Percentiles rank a stretch among this genome's conserved stretches.
Conservation (phyloP, 2,329 filamentous ascomycete genomes). For the Colletotrichum costaricense region DNA sequence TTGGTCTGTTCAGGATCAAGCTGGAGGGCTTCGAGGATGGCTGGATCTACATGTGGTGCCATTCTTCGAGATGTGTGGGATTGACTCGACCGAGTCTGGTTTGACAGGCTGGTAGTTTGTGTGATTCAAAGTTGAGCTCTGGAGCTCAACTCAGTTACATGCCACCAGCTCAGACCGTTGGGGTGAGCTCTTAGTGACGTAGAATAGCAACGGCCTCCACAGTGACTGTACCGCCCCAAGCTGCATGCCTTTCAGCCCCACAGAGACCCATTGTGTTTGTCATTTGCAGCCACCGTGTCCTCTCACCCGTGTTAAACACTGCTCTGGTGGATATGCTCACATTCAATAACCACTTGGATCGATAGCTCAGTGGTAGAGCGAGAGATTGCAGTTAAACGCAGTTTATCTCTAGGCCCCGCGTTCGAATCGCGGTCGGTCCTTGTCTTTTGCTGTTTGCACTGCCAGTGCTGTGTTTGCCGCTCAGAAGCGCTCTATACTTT, state of each 20-base stretch:
- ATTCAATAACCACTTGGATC: conserved; percentile 15
- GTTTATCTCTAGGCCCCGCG: conserved; percentile 35
- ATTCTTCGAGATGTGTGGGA: background rate
- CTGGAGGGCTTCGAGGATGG: conserved; percentile 69
- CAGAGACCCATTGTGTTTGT: background rate
- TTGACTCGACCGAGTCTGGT: background rate
- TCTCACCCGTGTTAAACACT: background rate
- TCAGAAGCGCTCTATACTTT: too few relatives aligned
- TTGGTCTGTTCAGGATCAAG: conserved; percentile 66
- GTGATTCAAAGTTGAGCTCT: background rate
- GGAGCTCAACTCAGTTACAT: conserved; percentile 5
- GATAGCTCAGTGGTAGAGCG: conserved; percentile 37
- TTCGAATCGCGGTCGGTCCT: conserved; percentile 37
- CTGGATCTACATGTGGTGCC: conserved; percentile 65
- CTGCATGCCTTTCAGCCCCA: conserved; percentile 15
- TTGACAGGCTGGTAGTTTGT: background rate
- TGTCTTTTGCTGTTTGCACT: background rate
- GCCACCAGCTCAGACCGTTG: background rate
- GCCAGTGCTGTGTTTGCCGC: background rate
- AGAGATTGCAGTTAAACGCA: conserved; percentile 33
- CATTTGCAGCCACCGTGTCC: conserved; percentile 14
- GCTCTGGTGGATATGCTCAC: rapidly evolving
- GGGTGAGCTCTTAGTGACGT: conserved; percentile 31
- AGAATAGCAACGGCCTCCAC: conserved; percentile 16
- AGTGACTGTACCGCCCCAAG: background rate